Base-by-base conservation (phyloP, 192 early-diverging fungal species). In the Geosiphon pyriformis region DNA sequence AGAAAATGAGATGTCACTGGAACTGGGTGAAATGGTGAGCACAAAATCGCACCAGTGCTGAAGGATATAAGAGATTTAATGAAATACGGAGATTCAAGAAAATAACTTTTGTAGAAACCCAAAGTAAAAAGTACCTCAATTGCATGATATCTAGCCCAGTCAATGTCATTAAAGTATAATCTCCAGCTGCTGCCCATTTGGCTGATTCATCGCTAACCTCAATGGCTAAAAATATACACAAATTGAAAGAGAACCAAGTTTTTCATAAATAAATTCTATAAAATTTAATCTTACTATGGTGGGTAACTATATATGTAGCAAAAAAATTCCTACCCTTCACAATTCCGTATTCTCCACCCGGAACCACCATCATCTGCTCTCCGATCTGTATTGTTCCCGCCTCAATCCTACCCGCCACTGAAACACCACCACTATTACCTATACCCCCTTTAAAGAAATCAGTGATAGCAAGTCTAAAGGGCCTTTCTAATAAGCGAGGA, bases 141-240 rank as follows among this genome's bases (percentile, higher is more conserved):
- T 91, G 87, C 46, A 87, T 69, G 23, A 88, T 84, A 48, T 94
- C 92, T 12, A 91, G 56, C 6, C 85, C 86, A 17, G 75, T 48
- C 15, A 99, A 74, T 6, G 86, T 86, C 70, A 97, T 74, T 7
- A 91, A 71, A 1, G 94, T 85, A 47, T 85, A 88, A 70, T 98
- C 97, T n/a, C 97, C 97, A 12, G 93, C 93, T 1, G 85, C 94
- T 11, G 93, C 95, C 92, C 93, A 98, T 56, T 89, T 82, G 17
- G 82, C 76, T 0, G 85, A 59, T 50, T 86, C 85, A 59, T 88
- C 85, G 55, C 83, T 84, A 4, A 88, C 76, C 50, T 92, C 88
- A 62, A 97, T 84, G 2, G 83, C 89, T 90, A 69, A 54, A 68
- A 59, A 55, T 26, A 32, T 10, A 33, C 12, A 65, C n/a, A n/a